Evolutionary conservation across 352 stramenopile genomes (phyloP), one percentile per base, ranked within the genome.

Genomic region (Pythium monospermum): DNA sequence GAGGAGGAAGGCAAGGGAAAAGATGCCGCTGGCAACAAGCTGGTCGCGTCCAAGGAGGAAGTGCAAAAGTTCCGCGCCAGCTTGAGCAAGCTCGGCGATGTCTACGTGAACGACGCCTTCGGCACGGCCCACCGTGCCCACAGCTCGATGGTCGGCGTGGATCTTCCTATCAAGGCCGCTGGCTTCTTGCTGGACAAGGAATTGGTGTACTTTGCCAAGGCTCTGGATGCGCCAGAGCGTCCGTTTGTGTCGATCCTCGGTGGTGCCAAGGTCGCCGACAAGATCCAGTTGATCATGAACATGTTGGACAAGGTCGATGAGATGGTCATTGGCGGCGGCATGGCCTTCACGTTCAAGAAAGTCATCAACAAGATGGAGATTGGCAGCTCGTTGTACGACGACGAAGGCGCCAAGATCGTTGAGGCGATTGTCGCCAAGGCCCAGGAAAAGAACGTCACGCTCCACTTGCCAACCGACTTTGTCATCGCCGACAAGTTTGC

Each of bases 311-410:
- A 99, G 71, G 85, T 95, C 42, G 97, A 99, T 69, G 94, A 95
- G 55, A 97, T 99, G 75, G 83, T 99, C 39, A 87, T 99, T 37
- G 97, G 97, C 45, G 97, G 96, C 43, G 97, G 97, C 65, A 99
- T 99, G 97, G 97, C 98, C 53, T 99, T 99, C 73, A 99, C 97
- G n/a, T 99, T 99, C 79, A 98, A 99, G 73, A 99, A 98, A 79
- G 96, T 97, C 47, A 69, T 98, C 49, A 96, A 97, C 59, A 94
- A 98, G 59, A 96, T 94, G 70, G 75, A 96, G 64, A 97, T 99
- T 61, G 97, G 95, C 44, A 82, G 75, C 30, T 98, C 87, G 46
- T 74, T 99, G 26, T 93, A 98, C 62, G 88, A 97, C 49, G 83
- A 84, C 1, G 84, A 93, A 37, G 77, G 79, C 16, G 71, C 76